Evolutionary conservation across 1,284 basidiomycete species (phyloP).

Genomic region (Cryptococcus sp.): DNA sequence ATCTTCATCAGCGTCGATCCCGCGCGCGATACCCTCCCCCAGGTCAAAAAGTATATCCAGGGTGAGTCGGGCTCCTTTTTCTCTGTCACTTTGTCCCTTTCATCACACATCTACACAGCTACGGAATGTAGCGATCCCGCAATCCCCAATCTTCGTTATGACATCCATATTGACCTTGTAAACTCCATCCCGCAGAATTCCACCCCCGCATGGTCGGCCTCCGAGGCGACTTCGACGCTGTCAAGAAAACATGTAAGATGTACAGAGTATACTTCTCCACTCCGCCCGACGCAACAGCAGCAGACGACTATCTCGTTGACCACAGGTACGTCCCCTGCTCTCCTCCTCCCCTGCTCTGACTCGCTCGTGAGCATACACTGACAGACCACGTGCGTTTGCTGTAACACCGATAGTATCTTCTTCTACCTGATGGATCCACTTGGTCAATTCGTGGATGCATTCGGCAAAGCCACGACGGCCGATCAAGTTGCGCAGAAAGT

Average conservation of each 20-base stretch:
- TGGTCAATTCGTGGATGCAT: constrained; percentile 94
- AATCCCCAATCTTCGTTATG: too few relatives aligned
- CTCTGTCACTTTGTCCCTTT: background rate
- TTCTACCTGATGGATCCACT: constrained; percentile 98
- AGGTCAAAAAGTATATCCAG: constrained; percentile 59
- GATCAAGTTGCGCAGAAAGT: constrained; percentile 67
- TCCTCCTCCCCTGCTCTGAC: background rate
- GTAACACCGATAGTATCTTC: constrained; percentile 65
- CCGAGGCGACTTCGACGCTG: constrained; percentile 80
- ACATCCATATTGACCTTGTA: background rate
- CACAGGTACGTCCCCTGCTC: constrained; percentile 58
- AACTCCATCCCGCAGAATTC: constrained; percentile 65
- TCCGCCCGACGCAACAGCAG: constrained; percentile 74
- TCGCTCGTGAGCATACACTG: too few relatives aligned
- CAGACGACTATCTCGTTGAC: constrained; percentile 90
- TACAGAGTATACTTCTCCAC: constrained; percentile 99
- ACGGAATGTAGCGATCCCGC: too few relatives aligned
- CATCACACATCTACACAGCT: background rate
- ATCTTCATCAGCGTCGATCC: constrained; percentile 97
- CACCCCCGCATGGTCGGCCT: constrained; percentile 88
- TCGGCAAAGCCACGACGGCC: constrained; percentile 77
- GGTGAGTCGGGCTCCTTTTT: constrained; percentile 39
- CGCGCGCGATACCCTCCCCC: constrained; percentile 74
- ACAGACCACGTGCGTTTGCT: too few relatives aligned
- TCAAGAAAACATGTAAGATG: constrained; percentile 87